A percentile compares a stretch with the other conserved stretches of the same genome.
phyloP scores from a whole-genome alignment of 805 yeast genomes.

The Candida methanosorbosa region DNA sequence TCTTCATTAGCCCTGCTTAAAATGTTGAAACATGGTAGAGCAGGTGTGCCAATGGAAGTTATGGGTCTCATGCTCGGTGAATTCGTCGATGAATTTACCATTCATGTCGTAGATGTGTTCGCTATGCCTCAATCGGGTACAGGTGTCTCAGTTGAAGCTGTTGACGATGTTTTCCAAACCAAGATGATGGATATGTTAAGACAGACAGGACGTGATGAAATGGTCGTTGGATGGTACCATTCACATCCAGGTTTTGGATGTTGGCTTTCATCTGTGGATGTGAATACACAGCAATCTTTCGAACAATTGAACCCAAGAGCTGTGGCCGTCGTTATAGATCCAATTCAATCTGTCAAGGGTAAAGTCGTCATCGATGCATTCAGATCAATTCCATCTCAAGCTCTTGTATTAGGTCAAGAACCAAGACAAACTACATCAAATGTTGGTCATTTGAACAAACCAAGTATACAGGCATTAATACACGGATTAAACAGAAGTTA shows the following conservation, averaged over 20 bases:
- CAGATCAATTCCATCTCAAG: constrained; percentile 81
- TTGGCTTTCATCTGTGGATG: constrained; percentile 97
- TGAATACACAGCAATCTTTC: constrained; percentile 94
- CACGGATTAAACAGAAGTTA: constrained; percentile 97
- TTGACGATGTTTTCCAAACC: constrained; percentile 97
- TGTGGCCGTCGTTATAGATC: constrained; percentile 97
- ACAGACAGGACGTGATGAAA: constrained; percentile 98
- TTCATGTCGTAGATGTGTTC: constrained; percentile 94
- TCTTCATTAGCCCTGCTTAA: constrained; percentile 91
- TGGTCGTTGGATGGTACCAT: constrained; percentile 99
- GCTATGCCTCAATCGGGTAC: constrained; percentile 99
- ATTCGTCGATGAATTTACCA: constrained; percentile 94
- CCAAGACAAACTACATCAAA: constrained; percentile 97
- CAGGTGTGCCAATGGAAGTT: constrained; percentile 71
- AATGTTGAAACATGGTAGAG: constrained; percentile 96
- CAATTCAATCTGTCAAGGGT: constrained; percentile 97
- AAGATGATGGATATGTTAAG: constrained; percentile 99
- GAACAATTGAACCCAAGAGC: constrained; percentile 94
- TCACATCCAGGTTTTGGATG: constrained; percentile 99
- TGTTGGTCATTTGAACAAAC: constrained; percentile 90
- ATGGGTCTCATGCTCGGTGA: constrained; percentile 99
- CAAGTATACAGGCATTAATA: constrained; percentile 91
- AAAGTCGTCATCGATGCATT: constrained; percentile 98
- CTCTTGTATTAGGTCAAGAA: constrained; percentile 92
- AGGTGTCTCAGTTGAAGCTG: constrained; percentile 98